These are phyloP conservation scores for Trametes sanguinea DNA, from an alignment of 768 basidiomycete species.

Conservation along the genomic window DNA sequence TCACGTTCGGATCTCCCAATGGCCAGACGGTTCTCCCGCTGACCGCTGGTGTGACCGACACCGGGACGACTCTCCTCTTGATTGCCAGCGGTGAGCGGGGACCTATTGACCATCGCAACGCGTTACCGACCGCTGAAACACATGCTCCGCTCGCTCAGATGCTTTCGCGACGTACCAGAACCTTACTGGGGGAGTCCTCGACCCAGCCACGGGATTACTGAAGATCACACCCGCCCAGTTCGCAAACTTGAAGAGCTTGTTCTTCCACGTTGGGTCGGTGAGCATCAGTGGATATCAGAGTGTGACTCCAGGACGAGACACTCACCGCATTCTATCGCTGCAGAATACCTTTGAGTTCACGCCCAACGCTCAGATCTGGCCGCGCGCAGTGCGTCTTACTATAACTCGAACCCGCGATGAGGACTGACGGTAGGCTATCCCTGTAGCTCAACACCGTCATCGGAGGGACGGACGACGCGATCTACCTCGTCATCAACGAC, in stretches of 20 bases:
- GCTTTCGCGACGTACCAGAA: conserved; percentile 29
- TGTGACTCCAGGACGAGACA: no score
- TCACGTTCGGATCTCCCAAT: conserved; percentile 24
- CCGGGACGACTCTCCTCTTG: conserved; percentile 50
- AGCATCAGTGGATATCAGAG: no score
- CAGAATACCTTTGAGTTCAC: conserved; percentile 57
- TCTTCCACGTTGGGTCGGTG: conserved; percentile 26
- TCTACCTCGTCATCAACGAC: conserved; percentile 42
- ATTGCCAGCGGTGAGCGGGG: conserved; percentile 39
- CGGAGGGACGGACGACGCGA: conserved; percentile 45
- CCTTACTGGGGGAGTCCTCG: conserved; percentile 22
- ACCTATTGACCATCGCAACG: no score
- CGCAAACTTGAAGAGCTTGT: conserved; percentile 25
- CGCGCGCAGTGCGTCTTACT: conserved; percentile 35
- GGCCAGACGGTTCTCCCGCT: conserved; percentile 33
- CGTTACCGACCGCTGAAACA: neutral
- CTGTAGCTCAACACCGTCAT: conserved; percentile 54
- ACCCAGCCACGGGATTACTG: conserved; percentile 24
- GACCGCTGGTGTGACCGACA: conserved; percentile 48
- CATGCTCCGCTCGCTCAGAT: conserved; percentile 15
- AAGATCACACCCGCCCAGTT: conserved; percentile 25
- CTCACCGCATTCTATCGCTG: no score
- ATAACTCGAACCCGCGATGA: no score
- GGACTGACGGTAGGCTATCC: neutral
- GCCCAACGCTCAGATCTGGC: conserved; percentile 70